Conservation (phyloP, 2,329 filamentous ascomycete genomes). For the Paecilomyces sp. region DNA sequence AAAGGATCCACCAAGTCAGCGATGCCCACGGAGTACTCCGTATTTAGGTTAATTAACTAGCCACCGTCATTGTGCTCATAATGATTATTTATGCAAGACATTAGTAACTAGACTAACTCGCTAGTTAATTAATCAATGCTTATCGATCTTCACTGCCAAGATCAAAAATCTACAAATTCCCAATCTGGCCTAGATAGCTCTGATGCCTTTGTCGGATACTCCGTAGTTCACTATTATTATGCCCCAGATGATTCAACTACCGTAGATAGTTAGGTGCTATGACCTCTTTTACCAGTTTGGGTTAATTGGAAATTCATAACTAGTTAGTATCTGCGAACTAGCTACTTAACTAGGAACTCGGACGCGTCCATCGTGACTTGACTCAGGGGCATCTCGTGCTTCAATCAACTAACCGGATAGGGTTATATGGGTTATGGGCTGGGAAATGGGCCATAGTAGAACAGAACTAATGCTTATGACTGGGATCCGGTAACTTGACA, state of each 20-base stretch:
- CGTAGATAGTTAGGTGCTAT: background rate
- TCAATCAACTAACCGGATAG: background rate
- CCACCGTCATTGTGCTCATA: background rate
- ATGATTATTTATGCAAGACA: background rate
- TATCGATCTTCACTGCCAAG: background rate
- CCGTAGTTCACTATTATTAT: too few relatives aligned
- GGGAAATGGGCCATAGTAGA: background rate
- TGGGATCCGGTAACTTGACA: background rate
- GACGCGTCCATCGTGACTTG: background rate
- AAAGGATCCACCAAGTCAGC: too few relatives aligned
- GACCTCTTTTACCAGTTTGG: background rate
- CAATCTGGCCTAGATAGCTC: background rate
- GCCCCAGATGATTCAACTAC: too few relatives aligned
- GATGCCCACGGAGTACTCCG: too few relatives aligned
- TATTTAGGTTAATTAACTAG: background rate
- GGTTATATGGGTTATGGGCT: background rate
- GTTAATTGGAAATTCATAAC: too few relatives aligned
- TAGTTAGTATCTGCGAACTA: background rate
- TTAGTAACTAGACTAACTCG: too few relatives aligned
- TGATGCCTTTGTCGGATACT: background rate
- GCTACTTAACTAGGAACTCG: background rate
- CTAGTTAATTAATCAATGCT: background rate
- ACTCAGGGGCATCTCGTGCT: background rate
- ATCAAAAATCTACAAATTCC: background rate
- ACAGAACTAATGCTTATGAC: background rate